Evolutionary conservation across 306 rosid species (phyloP), one percentile per base, ranked within the genome.

Genomic region (Begonia fuchsioides): DNA sequence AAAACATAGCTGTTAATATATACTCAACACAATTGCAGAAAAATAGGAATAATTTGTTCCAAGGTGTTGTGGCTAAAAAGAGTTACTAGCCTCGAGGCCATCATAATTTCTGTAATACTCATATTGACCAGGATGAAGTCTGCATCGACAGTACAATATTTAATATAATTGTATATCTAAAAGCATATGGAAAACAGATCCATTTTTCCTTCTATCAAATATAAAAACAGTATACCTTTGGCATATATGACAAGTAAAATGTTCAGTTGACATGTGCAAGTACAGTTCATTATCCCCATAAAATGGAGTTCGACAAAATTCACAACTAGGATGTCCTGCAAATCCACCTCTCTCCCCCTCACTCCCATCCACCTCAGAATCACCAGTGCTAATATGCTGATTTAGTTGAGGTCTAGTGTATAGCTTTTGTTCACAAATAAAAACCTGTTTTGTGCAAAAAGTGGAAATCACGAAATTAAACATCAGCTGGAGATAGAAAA

Each of bases 261-360:
- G 98, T 52, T 90, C 98, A 1, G 87, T 90, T 38, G 93, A 72
- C 98, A 90, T 85, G 59, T 90, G 98, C 3, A 80, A 53, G 73
- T 82, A 90, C 12, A 85, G 62, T 58, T 90, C 98, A 59, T 90
- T 85, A 64, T 90, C 95, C 54, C 95, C 94, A 49, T 90, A 90
- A 68, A 85, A 90, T 11, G 94, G 87, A 18, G 84, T 72, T 67
- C 62, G 59, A 73, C 98, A 90, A 65, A 75, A 90, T 32, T 85
- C 94, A 75, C 98, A 90, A 81, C 55, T 52, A 51, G 98, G 98
- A 70, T 90, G 98, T 69, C 98, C 98, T 51, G 68, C 74, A 68
- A 90, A 90, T 32, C 98, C 95, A 47, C 98, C 98, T 73, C 98
- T 85, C 45, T 85, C 98, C 54, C 93, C 79, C 87, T 90, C 93